Percentiles rank a stretch among this genome's conserved stretches.
These are phyloP conservation scores for Rhypophila decipiens DNA, from an alignment of 495 filamentous ascomycete species.

Conservation along the genomic window DNA sequence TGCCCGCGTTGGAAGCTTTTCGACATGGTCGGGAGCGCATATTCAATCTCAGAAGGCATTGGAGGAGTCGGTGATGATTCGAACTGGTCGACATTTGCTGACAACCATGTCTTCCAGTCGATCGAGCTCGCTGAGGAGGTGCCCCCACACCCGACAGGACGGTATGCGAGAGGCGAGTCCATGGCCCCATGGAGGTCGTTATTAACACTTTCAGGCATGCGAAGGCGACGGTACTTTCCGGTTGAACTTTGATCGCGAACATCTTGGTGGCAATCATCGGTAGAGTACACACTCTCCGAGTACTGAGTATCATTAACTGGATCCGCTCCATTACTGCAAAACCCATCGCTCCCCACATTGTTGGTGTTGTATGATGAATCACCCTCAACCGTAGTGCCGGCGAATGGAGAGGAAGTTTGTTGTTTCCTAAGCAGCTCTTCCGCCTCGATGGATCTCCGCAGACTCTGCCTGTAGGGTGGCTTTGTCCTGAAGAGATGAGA, in stretches of 20 bases:
- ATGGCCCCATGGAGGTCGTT: neutral
- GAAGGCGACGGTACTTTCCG: neutral
- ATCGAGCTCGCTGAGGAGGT: conserved; percentile 38
- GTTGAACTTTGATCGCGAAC: neutral
- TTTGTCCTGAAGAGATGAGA: conserved; percentile 43
- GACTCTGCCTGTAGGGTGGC: conserved; percentile 51
- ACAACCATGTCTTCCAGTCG: conserved; percentile 50
- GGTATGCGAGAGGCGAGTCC: conserved; percentile 14
- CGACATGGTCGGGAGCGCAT: conserved; percentile 30
- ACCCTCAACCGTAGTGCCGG: too few species aligned
- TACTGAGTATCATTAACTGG: conserved; percentile 26
- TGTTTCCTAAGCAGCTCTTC: conserved; percentile 15
- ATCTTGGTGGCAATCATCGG: conserved; percentile 16
- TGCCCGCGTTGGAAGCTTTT: conserved; percentile 36
- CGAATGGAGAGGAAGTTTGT: too few species aligned
- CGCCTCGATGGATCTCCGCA: conserved; percentile 36
- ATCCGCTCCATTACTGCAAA: conserved; percentile 24
- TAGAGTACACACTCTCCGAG: conserved; percentile 40
- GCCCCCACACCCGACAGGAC: conserved; percentile 23
- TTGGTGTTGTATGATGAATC: too few species aligned
- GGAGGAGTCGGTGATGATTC: conserved; percentile 27
- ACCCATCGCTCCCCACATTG: neutral
- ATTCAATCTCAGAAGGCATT: conserved; percentile 25
- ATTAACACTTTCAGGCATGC: neutral
- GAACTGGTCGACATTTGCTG: conserved; percentile 43